Conservation (phyloP, 306 rosid species). For the Alnus rubra region DNA sequence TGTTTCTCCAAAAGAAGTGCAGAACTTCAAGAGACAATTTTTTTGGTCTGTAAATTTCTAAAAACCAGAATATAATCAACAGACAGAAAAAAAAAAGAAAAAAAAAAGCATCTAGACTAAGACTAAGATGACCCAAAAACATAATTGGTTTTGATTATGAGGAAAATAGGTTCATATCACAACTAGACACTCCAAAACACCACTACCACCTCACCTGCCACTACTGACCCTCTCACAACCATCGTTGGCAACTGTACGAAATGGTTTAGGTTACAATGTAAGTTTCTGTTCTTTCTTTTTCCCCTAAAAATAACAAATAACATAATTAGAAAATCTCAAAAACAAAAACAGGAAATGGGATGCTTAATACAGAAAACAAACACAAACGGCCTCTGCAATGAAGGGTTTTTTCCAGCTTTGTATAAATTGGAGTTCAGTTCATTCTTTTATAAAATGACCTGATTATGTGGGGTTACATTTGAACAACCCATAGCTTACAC, state of each 20-base stretch:
- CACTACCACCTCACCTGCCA: background rate
- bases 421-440: background rate
- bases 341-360: background rate
- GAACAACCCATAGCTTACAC: too few relatives aligned
- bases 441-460: background rate
- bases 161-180: background rate
- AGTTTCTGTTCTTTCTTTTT: background rate
- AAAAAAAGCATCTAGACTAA: background rate
- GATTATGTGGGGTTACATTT: too few relatives aligned
- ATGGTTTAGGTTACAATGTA: background rate
- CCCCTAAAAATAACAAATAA: background rate
- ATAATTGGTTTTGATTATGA: background rate
- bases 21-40: background rate
- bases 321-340: background rate
- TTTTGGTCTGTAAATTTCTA: background rate
- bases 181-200: background rate
- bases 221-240: background rate
- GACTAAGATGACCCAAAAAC: background rate
- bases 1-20: background rate
- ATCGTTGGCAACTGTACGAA: background rate
- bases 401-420: background rate
- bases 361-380: background rate
- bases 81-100: background rate
- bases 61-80: background rate
- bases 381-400: background rate